These are phyloP conservation scores for Croton laevigatus DNA, from an alignment of 441 rosid genomes.

Conservation along the genomic window DNA sequence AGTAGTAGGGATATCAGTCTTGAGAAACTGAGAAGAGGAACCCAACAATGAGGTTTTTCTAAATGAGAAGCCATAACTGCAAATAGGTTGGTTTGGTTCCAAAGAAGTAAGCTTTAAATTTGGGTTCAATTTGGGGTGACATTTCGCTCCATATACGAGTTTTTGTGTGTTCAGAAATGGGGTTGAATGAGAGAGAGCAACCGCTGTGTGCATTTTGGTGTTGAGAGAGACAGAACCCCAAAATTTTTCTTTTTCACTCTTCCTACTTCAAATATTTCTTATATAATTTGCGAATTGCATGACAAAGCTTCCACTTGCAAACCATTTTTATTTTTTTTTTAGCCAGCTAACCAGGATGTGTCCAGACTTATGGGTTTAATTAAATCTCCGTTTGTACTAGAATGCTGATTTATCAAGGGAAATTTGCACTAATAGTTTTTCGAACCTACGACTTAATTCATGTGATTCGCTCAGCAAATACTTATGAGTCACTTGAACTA, in stretches of 20 bases:
- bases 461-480: too few relatives aligned
- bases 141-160: background rate
- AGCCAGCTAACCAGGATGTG: too few relatives aligned
- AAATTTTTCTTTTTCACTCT: background rate
- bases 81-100: slow-evolving; percentile 7
- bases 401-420: too few relatives aligned
- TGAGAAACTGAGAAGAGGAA: slow-evolving; percentile 18
- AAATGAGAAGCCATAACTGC: slow-evolving; percentile 15
- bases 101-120: slow-evolving; percentile 9
- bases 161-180: slow-evolving; percentile 31
- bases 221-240: background rate
- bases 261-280: background rate
- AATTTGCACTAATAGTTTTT: too few relatives aligned
- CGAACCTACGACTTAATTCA: too few relatives aligned
- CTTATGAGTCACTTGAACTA: too few relatives aligned
- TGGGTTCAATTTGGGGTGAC: slow-evolving; percentile 15
- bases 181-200: slow-evolving; percentile 33
- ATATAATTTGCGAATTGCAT: slow-evolving; percentile 19
- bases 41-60: slow-evolving; percentile 10
- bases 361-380: too few relatives aligned
- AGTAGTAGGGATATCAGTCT: slow-evolving; percentile 7
- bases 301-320: background rate
- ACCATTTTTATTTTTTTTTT: too few relatives aligned
- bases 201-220: slow-evolving; percentile 39
- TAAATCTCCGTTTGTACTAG: too few relatives aligned